Conservation (phyloP, 306 rosid genomes). For the Quillaja saponaria region DNA sequence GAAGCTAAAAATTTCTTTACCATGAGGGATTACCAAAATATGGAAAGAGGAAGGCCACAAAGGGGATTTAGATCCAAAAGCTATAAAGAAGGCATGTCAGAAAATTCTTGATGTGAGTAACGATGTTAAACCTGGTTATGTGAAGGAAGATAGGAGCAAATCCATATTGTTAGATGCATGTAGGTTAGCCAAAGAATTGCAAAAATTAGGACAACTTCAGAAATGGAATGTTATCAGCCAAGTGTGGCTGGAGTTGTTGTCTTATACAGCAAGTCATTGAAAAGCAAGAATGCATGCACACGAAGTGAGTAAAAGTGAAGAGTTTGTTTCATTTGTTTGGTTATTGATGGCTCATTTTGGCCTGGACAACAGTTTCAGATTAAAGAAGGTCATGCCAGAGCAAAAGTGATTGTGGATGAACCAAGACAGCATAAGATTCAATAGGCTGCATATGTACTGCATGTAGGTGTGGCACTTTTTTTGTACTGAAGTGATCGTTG, state of each 20-base stretch:
- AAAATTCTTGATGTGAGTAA: neutral
- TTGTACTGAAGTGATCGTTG: no score
- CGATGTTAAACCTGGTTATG: neutral
- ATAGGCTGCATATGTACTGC: no score
- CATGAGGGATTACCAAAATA: neutral
- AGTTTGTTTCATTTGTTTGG: conserved; percentile 40
- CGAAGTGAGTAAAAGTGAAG: conserved; percentile 40
- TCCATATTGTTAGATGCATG: conserved; percentile 21
- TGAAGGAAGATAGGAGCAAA: conserved; percentile 25
- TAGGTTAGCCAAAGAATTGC: neutral
- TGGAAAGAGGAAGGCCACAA: neutral
- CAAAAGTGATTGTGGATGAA: conserved; percentile 37
- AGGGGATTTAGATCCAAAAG: no score
- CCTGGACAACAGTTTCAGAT: conserved; percentile 39
- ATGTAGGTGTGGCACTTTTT: no score
- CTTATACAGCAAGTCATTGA: conserved; percentile 38
- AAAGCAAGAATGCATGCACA: conserved; percentile 28
- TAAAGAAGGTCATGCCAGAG: conserved; percentile 43
- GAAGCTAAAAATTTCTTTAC: conserved; percentile 15
- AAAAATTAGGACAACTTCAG: rapidly evolving
- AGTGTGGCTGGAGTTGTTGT: conserved; percentile 41
- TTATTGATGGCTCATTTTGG: conserved; percentile 40
- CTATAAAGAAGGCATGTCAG: neutral
- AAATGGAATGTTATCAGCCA: conserved; percentile 28
- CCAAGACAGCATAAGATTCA: no score